phyloP scores from a whole-genome alignment of 441 rosid genomes.

The Eruca vesicaria region DNA sequence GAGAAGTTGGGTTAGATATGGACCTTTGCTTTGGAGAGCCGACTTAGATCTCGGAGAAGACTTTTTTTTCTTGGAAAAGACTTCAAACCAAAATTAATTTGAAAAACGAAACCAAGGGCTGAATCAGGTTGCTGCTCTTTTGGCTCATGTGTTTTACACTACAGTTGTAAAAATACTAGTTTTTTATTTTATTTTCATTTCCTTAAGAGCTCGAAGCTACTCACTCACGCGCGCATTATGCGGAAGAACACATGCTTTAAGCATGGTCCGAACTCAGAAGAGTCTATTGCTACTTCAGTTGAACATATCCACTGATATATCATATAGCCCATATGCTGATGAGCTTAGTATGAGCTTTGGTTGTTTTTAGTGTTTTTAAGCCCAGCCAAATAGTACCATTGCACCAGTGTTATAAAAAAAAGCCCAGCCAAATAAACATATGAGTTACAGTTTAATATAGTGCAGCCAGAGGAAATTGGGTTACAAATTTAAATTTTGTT shows the following conservation, averaged over 20 bases:
- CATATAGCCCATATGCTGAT: background rate
- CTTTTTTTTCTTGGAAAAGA: slow-evolving; percentile 8
- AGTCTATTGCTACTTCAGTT: background rate
- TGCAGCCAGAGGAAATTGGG: background rate
- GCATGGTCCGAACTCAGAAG: background rate
- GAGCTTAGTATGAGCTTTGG: background rate
- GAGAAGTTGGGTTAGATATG: slow-evolving; percentile 14
- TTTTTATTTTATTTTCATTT: background rate
- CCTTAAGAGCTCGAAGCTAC: background rate
- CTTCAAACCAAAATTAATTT: background rate
- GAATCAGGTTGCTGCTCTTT: slow-evolving; percentile 9
- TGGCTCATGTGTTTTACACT: slow-evolving; percentile 3
- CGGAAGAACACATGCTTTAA: background rate
- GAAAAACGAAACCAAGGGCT: slow-evolving; percentile 1
- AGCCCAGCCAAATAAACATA: background rate
- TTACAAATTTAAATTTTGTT: background rate
- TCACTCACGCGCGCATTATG: background rate
- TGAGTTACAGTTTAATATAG: background rate
- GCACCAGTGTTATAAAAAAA: too few species aligned
- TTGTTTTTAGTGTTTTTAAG: background rate
- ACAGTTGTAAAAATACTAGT: background rate
- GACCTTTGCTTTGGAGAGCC: slow-evolving; percentile 19
- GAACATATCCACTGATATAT: background rate
- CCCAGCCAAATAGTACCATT: background rate
- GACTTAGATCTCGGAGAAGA: slow-evolving; percentile 15